Conservation (phyloP, 208 protist genomes). For the Trypanosoma brucei region DNA sequence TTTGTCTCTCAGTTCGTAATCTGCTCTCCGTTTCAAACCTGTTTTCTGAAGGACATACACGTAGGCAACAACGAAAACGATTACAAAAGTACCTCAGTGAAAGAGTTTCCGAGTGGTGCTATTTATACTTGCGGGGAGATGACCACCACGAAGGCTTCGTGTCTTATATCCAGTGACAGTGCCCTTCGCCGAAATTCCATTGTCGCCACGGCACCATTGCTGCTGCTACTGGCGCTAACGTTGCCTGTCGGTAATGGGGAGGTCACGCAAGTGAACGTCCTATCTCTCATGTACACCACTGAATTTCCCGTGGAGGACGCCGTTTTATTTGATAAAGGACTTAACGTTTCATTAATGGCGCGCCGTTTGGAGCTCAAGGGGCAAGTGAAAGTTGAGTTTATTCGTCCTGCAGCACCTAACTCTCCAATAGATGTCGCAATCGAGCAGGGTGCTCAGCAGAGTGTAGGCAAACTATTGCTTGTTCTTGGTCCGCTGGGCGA, state of each 20-base stretch:
- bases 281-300: neutral
- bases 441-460: neutral
- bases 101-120: too few relatives aligned
- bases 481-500: conserved; percentile 28
- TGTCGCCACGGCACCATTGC: neutral
- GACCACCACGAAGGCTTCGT: too few relatives aligned
- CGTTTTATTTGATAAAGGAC: neutral
- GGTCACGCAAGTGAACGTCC: neutral
- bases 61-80: too few relatives aligned
- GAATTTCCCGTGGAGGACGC: neutral
- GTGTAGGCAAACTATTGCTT: conserved; percentile 20
- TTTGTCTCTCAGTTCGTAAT: too few relatives aligned
- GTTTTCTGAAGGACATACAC: too few relatives aligned
- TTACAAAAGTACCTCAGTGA: too few relatives aligned
- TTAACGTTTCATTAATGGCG: neutral
- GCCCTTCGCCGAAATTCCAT: neutral
- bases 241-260: neutral
- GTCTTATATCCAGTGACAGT: neutral
- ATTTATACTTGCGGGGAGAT: too few relatives aligned
- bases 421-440: neutral
- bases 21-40: too few relatives aligned
- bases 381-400: neutral
- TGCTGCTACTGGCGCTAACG: neutral
- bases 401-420: neutral
- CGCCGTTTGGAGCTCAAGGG: neutral